Evolutionary conservation across 2,329 filamentous ascomycete species (phyloP), one percentile per base, ranked within the genome.

Genomic region (Colletotrichum theobromicola): DNA sequence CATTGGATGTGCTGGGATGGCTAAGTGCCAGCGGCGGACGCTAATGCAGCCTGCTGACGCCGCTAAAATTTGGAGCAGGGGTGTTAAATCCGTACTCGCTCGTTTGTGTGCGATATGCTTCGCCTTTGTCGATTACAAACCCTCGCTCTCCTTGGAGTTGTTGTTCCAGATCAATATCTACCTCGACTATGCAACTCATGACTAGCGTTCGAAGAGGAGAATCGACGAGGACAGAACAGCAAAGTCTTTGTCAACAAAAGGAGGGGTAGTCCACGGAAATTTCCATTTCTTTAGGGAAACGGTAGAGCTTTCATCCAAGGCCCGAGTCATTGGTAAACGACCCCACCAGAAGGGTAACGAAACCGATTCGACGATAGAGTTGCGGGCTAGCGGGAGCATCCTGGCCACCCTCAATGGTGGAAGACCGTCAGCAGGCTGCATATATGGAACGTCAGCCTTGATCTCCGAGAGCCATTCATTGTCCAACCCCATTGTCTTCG

Each of bases 1-100:
- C 58, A 42, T 74, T 74, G 35, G 71, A 21, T 53, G 28, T 16
- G 24, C 50, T 35, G 16, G n/a, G 12, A 18, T 9, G 30, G 18
- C 42, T 15, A n/a, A 37, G 57, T 16, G 24, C 37, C 18, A 37
- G n/a, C n/a, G n/a, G n/a, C 35, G 53, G 67, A 71, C 71, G 67
- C 71, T 74, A 71, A 74, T 70, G 71, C 71, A 74, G 30, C 24
- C 67, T 74, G 71, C 71, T 74, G 71, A 74, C 71, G 18, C 67
- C 60, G 46, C 65, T 66, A 66, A 32, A 73, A 24, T 28, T n/a
- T 60, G 28, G 18, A 7, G 24, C 15, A 35, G 26, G 50, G 28
- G 53, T 21, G 34, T 66, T 65, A 70, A 61, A 70, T 57, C 71
- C 46, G 26, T 50, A n/a, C 30, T 9, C 21, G 42, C 35, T 37